Percentiles rank a stretch among this genome's conserved stretches.
These are phyloP conservation scores for Straminergon stramineum DNA, from an alignment of 225 moss, liverwort and hornwort genomes.

Conservation along the genomic window DNA sequence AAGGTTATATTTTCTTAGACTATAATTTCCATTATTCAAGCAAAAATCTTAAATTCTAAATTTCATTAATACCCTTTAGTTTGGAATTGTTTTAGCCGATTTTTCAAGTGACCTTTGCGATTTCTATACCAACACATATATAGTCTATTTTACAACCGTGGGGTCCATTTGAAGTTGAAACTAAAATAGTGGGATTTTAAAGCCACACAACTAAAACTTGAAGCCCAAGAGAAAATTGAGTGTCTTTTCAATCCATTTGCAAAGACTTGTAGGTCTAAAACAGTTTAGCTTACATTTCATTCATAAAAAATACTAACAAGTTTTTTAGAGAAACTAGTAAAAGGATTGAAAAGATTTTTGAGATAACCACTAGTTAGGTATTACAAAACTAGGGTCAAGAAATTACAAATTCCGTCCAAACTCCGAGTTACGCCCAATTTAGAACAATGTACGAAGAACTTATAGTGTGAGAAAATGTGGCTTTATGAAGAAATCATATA, in stretches of 20 bases:
- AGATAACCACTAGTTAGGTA: accelerated
- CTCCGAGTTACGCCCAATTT: accelerated
- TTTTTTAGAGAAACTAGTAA: too few relatives aligned
- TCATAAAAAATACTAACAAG: too few relatives aligned
- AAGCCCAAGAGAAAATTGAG: too few relatives aligned
- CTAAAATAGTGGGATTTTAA: neutral
- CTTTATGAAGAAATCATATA: too few relatives aligned
- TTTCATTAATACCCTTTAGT: accelerated
- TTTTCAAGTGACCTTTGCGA: neutral
- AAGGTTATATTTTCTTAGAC: neutral
- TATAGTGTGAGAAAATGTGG: too few relatives aligned
- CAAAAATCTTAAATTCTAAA: neutral
- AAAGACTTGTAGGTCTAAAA: too few relatives aligned
- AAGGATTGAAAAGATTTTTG: neutral
- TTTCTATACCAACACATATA: neutral
- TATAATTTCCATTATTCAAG: neutral
- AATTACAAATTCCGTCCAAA: neutral
- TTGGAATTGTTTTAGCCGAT: neutral
- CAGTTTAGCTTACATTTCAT: too few relatives aligned
- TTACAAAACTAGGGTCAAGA: too few relatives aligned
- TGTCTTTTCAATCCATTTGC: too few relatives aligned
- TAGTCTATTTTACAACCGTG: neutral
- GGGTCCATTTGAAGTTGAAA: neutral
- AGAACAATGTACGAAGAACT: neutral
- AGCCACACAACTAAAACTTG: neutral